Base-by-base conservation (phyloP, 129 eudicot species). In the Ambrosia artemisiifolia region DNA sequence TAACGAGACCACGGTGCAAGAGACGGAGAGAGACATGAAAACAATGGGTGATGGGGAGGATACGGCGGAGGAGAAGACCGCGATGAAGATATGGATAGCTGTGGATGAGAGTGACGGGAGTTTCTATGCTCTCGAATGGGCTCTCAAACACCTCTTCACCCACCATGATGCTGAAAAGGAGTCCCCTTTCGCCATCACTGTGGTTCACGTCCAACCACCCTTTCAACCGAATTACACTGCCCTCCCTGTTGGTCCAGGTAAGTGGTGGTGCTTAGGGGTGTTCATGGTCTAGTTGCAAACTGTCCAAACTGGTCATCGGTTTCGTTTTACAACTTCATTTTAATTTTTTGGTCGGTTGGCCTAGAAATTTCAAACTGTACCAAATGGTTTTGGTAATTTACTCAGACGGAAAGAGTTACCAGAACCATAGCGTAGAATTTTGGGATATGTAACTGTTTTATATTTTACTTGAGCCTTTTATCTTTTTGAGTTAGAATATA, bases 71-170 rank as follows among this genome's bases (percentile, higher is more conserved):
- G 51, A 79, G 20, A 72, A 66, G 53, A 32, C 19, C 13, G n/a
- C 56, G 9, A 57, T 66, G 83, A 79, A 79, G 59, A 50, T 67
- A 49, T 73, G 78, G 83, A 74, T 79, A 40, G 83, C 79, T 0
- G 79, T 79, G 4, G 83, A 79, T 11, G 79, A 73, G 55, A 79
- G 83, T 11, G 83, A 67, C 2, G 75, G 75, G 12, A 79, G 83
- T 40, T 67, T 79, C 32, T 73, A 79, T 24, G 83, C 83, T 50
- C 83, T 79, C 33, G 13, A 73, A 67, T 79, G 83, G 83, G 79
- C 79, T 46, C 75, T 79, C 7, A 20, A 60, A 49, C 79, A 73
- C 43, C 75, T 79, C 19, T 72, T 67, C 47, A 28, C 44, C 18
- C 79, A 65, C 51, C 40, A 62, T 3, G 49, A 65, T 13, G 28